These are phyloP conservation scores for Sugiyamaella floridensis DNA, from an alignment of 805 yeast genomes.

Conservation along the genomic window DNA sequence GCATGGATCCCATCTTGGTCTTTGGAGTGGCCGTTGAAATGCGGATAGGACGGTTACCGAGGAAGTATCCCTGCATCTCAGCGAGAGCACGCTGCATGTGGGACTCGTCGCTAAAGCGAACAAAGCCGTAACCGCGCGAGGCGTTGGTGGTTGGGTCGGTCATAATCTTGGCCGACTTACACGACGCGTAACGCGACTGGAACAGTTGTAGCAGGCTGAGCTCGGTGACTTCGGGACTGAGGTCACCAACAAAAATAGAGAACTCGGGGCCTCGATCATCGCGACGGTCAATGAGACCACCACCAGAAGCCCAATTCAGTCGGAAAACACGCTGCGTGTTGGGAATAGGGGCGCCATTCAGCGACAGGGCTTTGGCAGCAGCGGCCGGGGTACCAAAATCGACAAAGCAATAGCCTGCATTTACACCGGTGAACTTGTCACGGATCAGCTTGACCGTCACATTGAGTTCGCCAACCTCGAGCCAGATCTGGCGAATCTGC, in stretches of 20 bases:
- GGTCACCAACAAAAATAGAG: conserved; percentile 82
- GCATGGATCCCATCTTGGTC: conserved; percentile 29
- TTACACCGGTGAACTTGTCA: conserved; percentile 44
- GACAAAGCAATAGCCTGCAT: conserved; percentile 75
- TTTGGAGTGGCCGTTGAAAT: conserved; percentile 64
- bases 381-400: conserved; percentile 56
- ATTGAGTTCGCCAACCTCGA: conserved; percentile 50
- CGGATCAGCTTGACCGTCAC: conserved; percentile 63
- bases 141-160: conserved; percentile 60
- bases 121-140: conserved; percentile 85
- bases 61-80: conserved; percentile 74
- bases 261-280: conserved; percentile 38
- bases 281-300: conserved; percentile 29
- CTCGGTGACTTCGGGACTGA: conserved; percentile 69
- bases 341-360: conserved; percentile 67
- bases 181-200: conserved; percentile 61
- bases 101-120: conserved; percentile 57
- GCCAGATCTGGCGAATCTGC: conserved; percentile 63
- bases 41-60: conserved; percentile 70
- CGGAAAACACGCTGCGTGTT: conserved; percentile 52
- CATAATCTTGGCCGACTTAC: conserved; percentile 73
- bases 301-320: conserved; percentile 75
- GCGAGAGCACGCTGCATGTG: conserved; percentile 66
- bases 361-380: conserved; percentile 58
- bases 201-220: conserved; percentile 56